Conservation (phyloP, 768 basidiomycete species). For the Russula dissimulans region DNA sequence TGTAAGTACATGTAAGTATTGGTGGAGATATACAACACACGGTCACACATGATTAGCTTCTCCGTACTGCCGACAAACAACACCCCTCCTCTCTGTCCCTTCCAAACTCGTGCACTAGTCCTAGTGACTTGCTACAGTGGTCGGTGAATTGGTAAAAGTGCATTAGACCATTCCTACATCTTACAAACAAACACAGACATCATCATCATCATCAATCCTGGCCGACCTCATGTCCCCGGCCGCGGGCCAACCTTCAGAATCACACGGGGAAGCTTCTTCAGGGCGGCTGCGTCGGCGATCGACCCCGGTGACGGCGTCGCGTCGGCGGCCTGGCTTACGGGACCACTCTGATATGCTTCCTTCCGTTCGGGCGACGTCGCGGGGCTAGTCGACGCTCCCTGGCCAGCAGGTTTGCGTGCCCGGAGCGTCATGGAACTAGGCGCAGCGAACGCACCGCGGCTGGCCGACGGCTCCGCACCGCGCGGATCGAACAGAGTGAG, state of each 20-base stretch:
- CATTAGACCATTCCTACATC: too few species aligned
- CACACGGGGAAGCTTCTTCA: conserved; percentile 18
- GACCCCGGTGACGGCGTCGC: background rate
- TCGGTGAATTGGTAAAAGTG: too few species aligned
- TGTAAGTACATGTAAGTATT: too few species aligned
- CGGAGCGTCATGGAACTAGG: conserved; percentile 17
- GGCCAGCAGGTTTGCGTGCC: background rate
- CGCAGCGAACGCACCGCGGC: conserved; percentile 1
- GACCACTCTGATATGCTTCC: background rate
- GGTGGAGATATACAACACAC: too few species aligned
- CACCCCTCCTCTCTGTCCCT: too few species aligned
- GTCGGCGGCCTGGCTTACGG: background rate
- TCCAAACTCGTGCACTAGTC: too few species aligned
- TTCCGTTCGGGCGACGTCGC: background rate
- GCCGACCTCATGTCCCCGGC: conserved; percentile 1
- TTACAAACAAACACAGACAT: too few species aligned
- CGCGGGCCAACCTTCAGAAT: conserved; percentile 18
- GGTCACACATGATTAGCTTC: too few species aligned
- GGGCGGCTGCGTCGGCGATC: background rate
- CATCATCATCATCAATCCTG: background rate
- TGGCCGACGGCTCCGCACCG: background rate
- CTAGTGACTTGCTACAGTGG: too few species aligned
- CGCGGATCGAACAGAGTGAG: conserved; percentile 10
- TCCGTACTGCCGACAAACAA: too few species aligned
- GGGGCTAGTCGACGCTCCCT: background rate